phyloP scores from a whole-genome alignment of 305 asterid genomes.

The Ruellia speciosa region DNA sequence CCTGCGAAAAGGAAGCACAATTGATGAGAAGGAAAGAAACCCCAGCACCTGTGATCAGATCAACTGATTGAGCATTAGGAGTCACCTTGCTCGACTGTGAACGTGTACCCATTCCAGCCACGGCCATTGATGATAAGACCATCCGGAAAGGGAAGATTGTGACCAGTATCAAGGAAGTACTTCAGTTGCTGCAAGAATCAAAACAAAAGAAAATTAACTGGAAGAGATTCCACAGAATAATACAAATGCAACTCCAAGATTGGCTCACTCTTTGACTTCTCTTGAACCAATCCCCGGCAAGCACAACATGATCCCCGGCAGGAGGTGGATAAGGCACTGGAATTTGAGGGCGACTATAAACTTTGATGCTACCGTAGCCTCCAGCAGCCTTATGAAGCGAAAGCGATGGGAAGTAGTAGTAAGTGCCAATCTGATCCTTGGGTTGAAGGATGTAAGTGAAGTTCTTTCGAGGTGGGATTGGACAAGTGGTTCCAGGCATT shows the following conservation, averaged over 20 bases:
- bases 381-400: constrained; percentile 84
- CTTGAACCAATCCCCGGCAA: constrained; percentile 91
- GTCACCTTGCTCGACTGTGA: constrained; percentile 68
- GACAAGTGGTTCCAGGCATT: constrained; percentile 65
- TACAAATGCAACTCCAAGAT: neutral
- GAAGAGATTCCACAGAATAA: neutral
- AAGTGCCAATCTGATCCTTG: constrained; percentile 91
- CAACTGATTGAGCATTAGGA: constrained; percentile 1
- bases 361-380: constrained; percentile 73
- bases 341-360: constrained; percentile 74
- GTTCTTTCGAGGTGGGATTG: constrained; percentile 73
- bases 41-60: neutral
- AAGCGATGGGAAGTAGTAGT: constrained; percentile 85
- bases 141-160: constrained; percentile 78
- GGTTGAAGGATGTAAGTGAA: constrained; percentile 82
- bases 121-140: constrained; percentile 88
- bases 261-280: constrained; percentile 60
- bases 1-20: constrained; percentile 34
- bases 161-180: constrained; percentile 70
- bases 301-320: constrained; percentile 60
- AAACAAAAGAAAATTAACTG: neutral
- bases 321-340: constrained; percentile 87
- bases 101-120: constrained; percentile 85
- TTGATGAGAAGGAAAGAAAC: neutral
- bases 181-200: constrained; percentile 55